Base-by-base conservation (phyloP, 1,284 basidiomycete species). In the Moesziomyces sp. region DNA sequence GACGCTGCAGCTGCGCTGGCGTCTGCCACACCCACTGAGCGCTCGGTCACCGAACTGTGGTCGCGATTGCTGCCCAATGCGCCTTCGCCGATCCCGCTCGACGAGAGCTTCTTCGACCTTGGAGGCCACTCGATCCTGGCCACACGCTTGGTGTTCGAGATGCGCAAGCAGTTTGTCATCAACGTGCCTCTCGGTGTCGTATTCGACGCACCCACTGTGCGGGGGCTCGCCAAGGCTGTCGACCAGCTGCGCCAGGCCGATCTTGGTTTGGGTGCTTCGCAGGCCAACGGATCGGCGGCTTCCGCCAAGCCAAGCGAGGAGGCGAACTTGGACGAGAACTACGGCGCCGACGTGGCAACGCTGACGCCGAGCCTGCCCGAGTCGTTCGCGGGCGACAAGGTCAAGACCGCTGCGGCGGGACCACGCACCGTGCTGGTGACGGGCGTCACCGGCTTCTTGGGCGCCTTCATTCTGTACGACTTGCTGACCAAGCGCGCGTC, bases 41-140 rank as follows among this genome's bases (percentile, higher is more conserved):
- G 90, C 79, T 90, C 88, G 1, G 89, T 99, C 16, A 52, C 82
- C 89, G 90, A 80, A 87, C 88, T 53, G 90, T 99, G 96, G 94
- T 84, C 89, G 5, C 87, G 85, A 54, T 89, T 99, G 44, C 88
- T 99, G 11, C 93, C 94, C 7, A 92, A 90, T 58, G 88, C 92
- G 3, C 91, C 93, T 0, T 86, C 88, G 10, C 89, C 90, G 2
- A 90, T 99, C 49, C 92, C 93, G 13, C 85, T 92, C 11, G 92
- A 98, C 84, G 97, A 99, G 82, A 93, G 90, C 85, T 99, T 99
- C 89, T 99, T 98, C 86, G 97, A 99, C 85, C 88, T 99, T 30
- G 97, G 97, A 42, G 97, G 97, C 2, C 97, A 99, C 86, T 99
- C 97, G 14, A 98, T 99, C 80, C 89, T 99, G 24, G 97, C 96